Percentiles rank a stretch among this genome's conserved stretches.
These are phyloP conservation scores for Trebouxia gelatinosa DNA, from an alignment of 163 green algal species.

Conservation along the genomic window DNA sequence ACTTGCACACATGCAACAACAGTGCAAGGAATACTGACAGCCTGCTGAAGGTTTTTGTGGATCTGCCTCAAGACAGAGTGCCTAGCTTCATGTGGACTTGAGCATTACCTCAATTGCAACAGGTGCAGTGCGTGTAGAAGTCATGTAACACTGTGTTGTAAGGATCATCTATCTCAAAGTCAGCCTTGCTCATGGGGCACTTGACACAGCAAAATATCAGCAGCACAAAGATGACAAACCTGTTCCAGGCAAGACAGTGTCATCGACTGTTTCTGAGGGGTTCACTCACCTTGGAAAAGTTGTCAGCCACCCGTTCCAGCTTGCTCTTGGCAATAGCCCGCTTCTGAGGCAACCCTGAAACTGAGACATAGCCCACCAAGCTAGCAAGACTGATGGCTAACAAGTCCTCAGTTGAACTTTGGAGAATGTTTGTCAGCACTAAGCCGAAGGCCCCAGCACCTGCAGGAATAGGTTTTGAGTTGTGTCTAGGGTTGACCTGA, in stretches of 20 bases:
- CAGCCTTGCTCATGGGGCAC: neutral
- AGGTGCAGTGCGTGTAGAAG: neutral
- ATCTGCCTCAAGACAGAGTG: too few species aligned
- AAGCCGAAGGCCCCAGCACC: constrained; percentile 56
- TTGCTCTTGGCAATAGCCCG: constrained; percentile 77
- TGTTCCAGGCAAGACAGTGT: neutral
- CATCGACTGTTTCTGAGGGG: neutral
- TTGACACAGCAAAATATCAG: neutral
- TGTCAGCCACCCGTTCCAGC: constrained; percentile 44
- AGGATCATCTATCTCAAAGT: neutral
- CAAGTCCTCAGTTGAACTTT: constrained; percentile 82
- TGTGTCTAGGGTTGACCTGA: neutral
- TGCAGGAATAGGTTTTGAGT: constrained; percentile 25
- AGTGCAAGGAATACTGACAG: too few species aligned
- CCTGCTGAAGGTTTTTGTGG: too few species aligned
- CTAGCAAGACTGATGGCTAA: constrained; percentile 64
- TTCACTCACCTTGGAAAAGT: constrained; percentile 46
- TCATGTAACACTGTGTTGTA: neutral
- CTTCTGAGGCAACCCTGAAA: constrained; percentile 78
- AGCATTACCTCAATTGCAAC: too few species aligned
- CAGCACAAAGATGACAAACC: neutral
- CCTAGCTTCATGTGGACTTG: too few species aligned
- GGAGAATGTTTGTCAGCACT: constrained; percentile 65
- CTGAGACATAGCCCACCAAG: constrained; percentile 62
- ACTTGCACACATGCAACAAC: too few species aligned